Base-by-base conservation (phyloP, 1,284 basidiomycete genomes). In the Rhodotorula sp. region DNA sequence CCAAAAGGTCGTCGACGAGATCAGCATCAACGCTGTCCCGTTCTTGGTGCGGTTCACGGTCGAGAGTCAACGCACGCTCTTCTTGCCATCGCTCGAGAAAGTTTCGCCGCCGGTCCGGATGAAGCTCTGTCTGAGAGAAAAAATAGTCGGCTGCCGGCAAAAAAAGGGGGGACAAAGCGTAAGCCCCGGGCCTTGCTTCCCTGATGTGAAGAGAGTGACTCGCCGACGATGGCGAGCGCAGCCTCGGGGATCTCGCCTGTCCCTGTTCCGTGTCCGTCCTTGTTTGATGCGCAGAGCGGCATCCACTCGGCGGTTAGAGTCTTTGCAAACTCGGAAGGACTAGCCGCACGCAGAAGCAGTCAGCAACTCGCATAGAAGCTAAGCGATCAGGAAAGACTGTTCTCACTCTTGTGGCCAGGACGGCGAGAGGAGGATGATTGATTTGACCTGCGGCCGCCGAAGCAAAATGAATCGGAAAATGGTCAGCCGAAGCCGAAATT, bases 41-140 rank as follows among this genome's bases (percentile, higher is more conserved):
- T 34, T 34, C 34, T 34, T 34, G 34, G 34, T 34, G 34, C 34
- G 34, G 19, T 49, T 23, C 48, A 19, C 8, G 12, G 48, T 23
- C 12, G 19, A 49, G 8, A 43, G 15, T 15, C 2, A 31, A 56
- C 65, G 58, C 31, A 70, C 69, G 62, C 7, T 55, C 60, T 28
- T 61, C 60, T 50, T 71, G 69, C 26, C 62, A 71, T 28, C 63
- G 61, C 15, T 54, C 28, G 14, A 67, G n/a, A 28, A 71, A 71
- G 3, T 48, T 62, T 14, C 64, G 28, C 10, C 58, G 50, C 14
- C 62, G 66, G 21, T 71, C 69, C 2, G 58, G 52, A 2, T 16
- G 14, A 2, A 57, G 59, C 16, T 5, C 31, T 2, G 47, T 38
- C 3, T 48, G 48, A 15, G 45, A 43, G 55, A 71, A 71, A 55